Percentiles rank a stretch among this genome's conserved stretches.
These are phyloP conservation scores for Daphne laureola DNA, from an alignment of 441 rosid genomes.

Conservation along the genomic window DNA sequence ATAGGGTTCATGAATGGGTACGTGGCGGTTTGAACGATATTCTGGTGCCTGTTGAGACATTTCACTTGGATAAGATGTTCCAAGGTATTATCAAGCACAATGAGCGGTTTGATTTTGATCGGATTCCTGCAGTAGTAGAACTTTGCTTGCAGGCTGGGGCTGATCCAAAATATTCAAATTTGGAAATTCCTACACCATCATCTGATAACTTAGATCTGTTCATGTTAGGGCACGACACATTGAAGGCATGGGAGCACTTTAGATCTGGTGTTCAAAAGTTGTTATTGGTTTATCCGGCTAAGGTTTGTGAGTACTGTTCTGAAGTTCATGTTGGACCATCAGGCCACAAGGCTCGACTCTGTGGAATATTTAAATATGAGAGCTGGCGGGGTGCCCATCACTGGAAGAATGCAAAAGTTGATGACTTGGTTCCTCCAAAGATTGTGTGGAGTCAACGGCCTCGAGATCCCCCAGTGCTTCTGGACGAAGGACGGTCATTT, in stretches of 20 bases:
- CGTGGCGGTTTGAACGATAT: constrained; percentile 57
- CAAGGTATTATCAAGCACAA: constrained; percentile 59
- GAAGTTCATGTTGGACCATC: constrained; percentile 76
- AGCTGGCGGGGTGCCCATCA: constrained; percentile 69
- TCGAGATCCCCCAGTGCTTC: constrained; percentile 68
- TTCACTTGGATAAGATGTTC: constrained; percentile 44
- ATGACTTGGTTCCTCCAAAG: constrained; percentile 72
- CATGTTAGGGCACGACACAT: constrained; percentile 41
- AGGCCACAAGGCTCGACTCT: constrained; percentile 70
- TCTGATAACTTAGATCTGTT: constrained; percentile 24
- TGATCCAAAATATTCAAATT: constrained; percentile 22
- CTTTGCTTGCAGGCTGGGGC: constrained; percentile 84
- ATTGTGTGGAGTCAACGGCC: constrained; percentile 67
- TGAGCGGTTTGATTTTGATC: constrained; percentile 65
- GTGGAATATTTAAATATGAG: constrained; percentile 74
- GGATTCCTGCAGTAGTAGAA: constrained; percentile 71
- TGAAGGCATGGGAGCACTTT: constrained; percentile 67
- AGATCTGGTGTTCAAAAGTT: constrained; percentile 54
- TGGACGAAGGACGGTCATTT: constrained; percentile 49
- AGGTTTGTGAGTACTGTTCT: constrained; percentile 67
- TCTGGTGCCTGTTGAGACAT: constrained; percentile 58
- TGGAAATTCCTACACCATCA: constrained; percentile 13
- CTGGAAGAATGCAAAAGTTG: constrained; percentile 67
- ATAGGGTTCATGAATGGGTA: constrained; percentile 74
- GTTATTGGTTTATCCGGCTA: constrained; percentile 55